A percentile compares a stretch with the other conserved stretches of the same genome.
These are phyloP conservation scores for Arxiozyma slooffiae DNA, from an alignment of 1,139 yeast species.

Conservation along the genomic window DNA sequence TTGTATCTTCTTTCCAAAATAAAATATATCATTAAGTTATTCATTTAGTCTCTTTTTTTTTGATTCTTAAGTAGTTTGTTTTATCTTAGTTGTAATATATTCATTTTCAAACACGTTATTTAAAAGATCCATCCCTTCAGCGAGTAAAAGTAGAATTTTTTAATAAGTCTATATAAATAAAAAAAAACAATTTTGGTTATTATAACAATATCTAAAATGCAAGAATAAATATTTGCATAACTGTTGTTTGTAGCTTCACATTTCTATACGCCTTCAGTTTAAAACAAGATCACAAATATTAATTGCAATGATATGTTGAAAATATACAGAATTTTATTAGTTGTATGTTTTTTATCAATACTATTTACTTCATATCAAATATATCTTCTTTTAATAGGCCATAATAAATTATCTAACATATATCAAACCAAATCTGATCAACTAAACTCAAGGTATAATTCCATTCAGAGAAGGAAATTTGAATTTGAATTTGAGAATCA, in stretches of 20 bases:
- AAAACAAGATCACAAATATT: too few species aligned
- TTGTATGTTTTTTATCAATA: neutral
- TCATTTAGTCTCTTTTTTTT: neutral
- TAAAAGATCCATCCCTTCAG: neutral
- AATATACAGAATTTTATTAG: neutral
- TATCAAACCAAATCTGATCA: neutral
- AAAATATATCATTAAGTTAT: neutral
- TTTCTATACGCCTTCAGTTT: too few species aligned
- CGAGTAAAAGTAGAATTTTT: too few species aligned
- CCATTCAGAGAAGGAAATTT: constrained; percentile 1
- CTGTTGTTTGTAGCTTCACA: neutral
- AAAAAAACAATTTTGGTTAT: neutral
- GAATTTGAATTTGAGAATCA: constrained; percentile 2
- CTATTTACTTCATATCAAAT: neutral
- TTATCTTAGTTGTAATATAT: too few species aligned
- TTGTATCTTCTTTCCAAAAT: neutral
- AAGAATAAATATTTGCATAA: too few species aligned
- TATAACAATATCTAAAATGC: neutral
- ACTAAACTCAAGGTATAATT: neutral
- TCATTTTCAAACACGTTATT: neutral
- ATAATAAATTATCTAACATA: neutral
- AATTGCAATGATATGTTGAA: neutral
- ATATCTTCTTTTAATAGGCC: neutral
- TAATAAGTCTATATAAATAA: neutral
- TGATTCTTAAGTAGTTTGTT: neutral